Evolutionary conservation across 768 basidiomycete species (phyloP), one percentile per base, ranked within the genome.

Genomic region (Russula compacta): DNA sequence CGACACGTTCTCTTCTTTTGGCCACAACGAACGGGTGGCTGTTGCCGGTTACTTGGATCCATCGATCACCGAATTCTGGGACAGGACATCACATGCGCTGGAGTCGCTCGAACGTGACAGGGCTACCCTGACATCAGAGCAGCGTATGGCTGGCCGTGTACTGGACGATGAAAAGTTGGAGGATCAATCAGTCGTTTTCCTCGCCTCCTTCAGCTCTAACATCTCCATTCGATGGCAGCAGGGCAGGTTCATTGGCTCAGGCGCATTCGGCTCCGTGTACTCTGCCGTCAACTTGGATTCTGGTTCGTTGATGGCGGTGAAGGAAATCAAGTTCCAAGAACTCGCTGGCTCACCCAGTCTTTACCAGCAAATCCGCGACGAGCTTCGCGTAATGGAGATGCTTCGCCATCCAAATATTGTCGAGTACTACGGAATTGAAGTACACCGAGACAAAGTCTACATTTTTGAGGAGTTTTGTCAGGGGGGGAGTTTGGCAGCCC

Each of bases 181-280:
- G 73, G 95, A 99, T 71, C 84, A 92, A 49, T 93, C 95, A 0
- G 78, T 97, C 49, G 86, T 94, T 6, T 95, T 94, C 78, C 81
- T 99, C 43, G 97, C 97, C 0, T 93, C 93, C 2, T 92, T 92
- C n/a, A 86, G 86, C 43, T 94, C 93, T 32, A 97, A 95, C 67
- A 92, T 98, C 64, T 91, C 93, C 3, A 87, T 98, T 63, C 84
- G 91, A 43, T 99, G 97, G 97, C 95, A 98, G 71, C 97, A 99
- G 74, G 94, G 95, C 14, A 85, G 89, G 60, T 98, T 98, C 76
- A 98, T 99, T 67, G 97, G 95, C 53, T 86, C 94, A n/a, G 97
- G 97, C 15, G 95, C 97, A 9, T 98, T 97, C 72, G 97, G 97
- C 21, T 95, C 92, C n/a, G 97, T 99, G n/a, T 99, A 98, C 72